Evolutionary conservation across 495 filamentous ascomycete genomes (phyloP).

Genomic region (Hypoxylon perforatum): DNA sequence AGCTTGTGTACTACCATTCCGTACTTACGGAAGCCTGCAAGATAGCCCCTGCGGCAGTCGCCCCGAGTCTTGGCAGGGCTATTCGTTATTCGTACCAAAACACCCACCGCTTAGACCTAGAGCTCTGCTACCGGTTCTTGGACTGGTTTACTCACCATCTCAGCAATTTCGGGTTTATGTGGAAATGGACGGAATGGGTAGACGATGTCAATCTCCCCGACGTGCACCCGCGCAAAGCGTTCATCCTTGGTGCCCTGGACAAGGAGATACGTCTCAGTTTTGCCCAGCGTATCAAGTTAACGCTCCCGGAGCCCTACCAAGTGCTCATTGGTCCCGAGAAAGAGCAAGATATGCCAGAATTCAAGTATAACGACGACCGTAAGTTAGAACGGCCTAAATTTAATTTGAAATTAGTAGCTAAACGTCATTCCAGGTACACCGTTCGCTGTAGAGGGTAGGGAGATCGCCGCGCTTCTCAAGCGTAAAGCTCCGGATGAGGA

Average conservation of each 20-base stretch:
- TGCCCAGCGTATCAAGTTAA: conserved; percentile 93
- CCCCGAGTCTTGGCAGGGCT: conserved; percentile 92
- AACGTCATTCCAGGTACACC: too few species aligned
- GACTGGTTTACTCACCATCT: conserved; percentile 99
- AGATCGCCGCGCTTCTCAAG: conserved; percentile 80
- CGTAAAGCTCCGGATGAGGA: conserved; percentile 86
- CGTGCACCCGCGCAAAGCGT: conserved; percentile 88
- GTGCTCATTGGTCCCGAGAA: conserved; percentile 83
- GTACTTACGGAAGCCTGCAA: conserved; percentile 95
- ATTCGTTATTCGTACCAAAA: conserved; percentile 91
- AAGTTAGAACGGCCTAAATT: too few species aligned
- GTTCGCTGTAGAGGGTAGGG: conserved; percentile 80
- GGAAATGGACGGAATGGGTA: conserved; percentile 99
- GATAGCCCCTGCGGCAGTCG: conserved; percentile 92
- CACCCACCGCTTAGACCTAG: conserved; percentile 83
- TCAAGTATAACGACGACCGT: conserved; percentile 89
- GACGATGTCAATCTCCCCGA: conserved; percentile 82
- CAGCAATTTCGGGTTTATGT: conserved; percentile 98
- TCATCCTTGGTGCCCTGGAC: conserved; percentile 89
- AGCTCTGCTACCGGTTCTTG: conserved; percentile 86
- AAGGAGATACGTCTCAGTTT: conserved; percentile 98
- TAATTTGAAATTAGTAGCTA: too few species aligned
- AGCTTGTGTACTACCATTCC: conserved; percentile 95
- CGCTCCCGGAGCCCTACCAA: conserved; percentile 86
- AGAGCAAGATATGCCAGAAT: conserved; percentile 92